Conservation (phyloP, 2,329 filamentous ascomycete species). For the Ceratocystis variospora region DNA sequence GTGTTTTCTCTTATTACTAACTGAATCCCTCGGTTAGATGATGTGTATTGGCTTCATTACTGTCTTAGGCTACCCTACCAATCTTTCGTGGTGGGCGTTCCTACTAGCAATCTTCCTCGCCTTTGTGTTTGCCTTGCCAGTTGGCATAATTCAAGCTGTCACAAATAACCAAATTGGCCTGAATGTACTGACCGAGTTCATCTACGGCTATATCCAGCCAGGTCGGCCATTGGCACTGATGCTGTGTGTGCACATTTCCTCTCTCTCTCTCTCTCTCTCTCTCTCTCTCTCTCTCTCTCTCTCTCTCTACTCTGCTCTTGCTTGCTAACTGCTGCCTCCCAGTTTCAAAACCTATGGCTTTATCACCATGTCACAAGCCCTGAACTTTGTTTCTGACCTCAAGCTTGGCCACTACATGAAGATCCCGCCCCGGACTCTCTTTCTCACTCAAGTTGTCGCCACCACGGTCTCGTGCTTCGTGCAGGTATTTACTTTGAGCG, state of each 20-base stretch:
- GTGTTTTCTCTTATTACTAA: slow-evolving; percentile 16
- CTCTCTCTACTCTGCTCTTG: too few relatives aligned
- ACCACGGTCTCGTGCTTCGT: slow-evolving; percentile 53
- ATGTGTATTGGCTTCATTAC: slow-evolving; percentile 41
- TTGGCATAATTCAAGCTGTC: slow-evolving; percentile 55
- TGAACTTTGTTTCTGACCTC: slow-evolving; percentile 51
- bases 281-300: neutral
- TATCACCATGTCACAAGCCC: slow-evolving; percentile 50
- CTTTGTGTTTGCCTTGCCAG: slow-evolving; percentile 49
- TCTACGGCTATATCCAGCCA: slow-evolving; percentile 63
- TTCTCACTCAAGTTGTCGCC: slow-evolving; percentile 50
- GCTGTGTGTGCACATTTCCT: slow-evolving; percentile 37
- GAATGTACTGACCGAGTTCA: slow-evolving; percentile 62
- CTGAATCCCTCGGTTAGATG: slow-evolving; percentile 29
- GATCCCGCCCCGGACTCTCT: slow-evolving; percentile 52
- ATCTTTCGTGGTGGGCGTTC: slow-evolving; percentile 60
- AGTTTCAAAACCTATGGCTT: slow-evolving; percentile 51
- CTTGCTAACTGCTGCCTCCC: slow-evolving; percentile 10
- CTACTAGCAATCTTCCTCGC: slow-evolving; percentile 52
- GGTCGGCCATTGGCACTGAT: slow-evolving; percentile 59
- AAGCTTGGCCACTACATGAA: slow-evolving; percentile 66
- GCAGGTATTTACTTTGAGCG: slow-evolving; percentile 50
- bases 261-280: neutral
- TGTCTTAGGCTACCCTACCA: slow-evolving; percentile 48
- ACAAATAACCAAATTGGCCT: slow-evolving; percentile 59